Evolutionary conservation across 2,329 filamentous ascomycete species (phyloP).

Genomic region (Penicillium sp.): DNA sequence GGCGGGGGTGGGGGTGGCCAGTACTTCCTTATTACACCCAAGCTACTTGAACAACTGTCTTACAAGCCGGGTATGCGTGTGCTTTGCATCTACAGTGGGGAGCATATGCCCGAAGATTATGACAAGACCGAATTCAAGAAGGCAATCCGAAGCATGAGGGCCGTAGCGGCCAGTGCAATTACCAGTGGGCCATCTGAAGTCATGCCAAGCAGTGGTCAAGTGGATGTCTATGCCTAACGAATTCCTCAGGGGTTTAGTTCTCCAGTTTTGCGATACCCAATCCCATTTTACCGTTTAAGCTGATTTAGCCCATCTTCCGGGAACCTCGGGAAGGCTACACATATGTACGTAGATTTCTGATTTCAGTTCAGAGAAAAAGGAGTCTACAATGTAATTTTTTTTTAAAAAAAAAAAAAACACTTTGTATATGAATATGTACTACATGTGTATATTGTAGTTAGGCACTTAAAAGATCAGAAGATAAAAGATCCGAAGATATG

Average conservation of each 20-base stretch:
- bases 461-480: neutral
- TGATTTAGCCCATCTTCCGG: slow-evolving; percentile 1
- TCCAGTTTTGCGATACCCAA: slow-evolving; percentile 14
- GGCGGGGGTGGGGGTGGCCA: slow-evolving; percentile 52
- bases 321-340: neutral
- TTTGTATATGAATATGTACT: too few relatives aligned
- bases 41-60: slow-evolving; percentile 80
- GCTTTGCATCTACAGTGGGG: slow-evolving; percentile 88
- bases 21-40: slow-evolving; percentile 98
- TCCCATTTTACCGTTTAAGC: slow-evolving; percentile 2
- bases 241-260: slow-evolving; percentile 11
- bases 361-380: neutral
- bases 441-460: too few relatives aligned
- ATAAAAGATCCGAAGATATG: neutral
- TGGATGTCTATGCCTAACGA: slow-evolving; percentile 24
- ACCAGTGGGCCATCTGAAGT: slow-evolving; percentile 12
- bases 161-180: slow-evolving; percentile 21
- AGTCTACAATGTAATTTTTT: too few relatives aligned
- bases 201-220: slow-evolving; percentile 15
- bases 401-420: too few relatives aligned
- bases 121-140: slow-evolving; percentile 36
- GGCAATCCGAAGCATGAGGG: slow-evolving; percentile 37
- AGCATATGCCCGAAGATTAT: slow-evolving; percentile 51
- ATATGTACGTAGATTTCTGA: neutral
- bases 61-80: slow-evolving; percentile 92